Evolutionary conservation across 495 filamentous ascomycete species (phyloP).

Genomic region (Trichoderma parareesei): DNA sequence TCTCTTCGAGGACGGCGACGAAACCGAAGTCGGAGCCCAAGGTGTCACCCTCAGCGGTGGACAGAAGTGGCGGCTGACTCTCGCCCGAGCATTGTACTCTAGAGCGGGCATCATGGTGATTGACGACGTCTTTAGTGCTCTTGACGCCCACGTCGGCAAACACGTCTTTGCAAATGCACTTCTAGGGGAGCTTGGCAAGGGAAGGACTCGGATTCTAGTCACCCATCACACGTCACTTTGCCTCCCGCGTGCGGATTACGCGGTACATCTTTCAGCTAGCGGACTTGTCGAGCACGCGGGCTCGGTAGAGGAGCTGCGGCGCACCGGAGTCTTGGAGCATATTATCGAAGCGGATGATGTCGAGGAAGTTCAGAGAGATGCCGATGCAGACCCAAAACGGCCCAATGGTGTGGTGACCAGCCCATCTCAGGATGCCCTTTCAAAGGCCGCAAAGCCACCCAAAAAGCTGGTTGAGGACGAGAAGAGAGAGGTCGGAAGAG

Average conservation of each 20-base stretch:
- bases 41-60: slow-evolving; percentile 65
- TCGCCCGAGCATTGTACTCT: slow-evolving; percentile 67
- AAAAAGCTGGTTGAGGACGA: slow-evolving; percentile 72
- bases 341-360: slow-evolving; percentile 43
- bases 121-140: slow-evolving; percentile 62
- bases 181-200: slow-evolving; percentile 36
- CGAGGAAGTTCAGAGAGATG: slow-evolving; percentile 17
- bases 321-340: slow-evolving; percentile 45
- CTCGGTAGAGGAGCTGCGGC: slow-evolving; percentile 45
- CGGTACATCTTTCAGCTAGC: slow-evolving; percentile 53
- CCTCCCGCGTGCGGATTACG: slow-evolving; percentile 50
- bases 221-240: slow-evolving; percentile 50
- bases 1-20: slow-evolving; percentile 56
- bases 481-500: slow-evolving; percentile 53
- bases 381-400: not conserved
- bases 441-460: slow-evolving; percentile 26
- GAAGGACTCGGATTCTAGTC: slow-evolving; percentile 43
- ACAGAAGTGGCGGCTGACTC: slow-evolving; percentile 58
- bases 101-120: slow-evolving; percentile 54
- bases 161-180: slow-evolving; percentile 42
- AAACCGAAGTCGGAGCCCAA: slow-evolving; percentile 61
- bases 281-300: slow-evolving; percentile 58
- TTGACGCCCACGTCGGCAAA: slow-evolving; percentile 45
- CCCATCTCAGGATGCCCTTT: not conserved
- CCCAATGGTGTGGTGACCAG: not conserved